These are phyloP conservation scores for Trametes pubescens DNA, from an alignment of 1,284 basidiomycete genomes.

Conservation along the genomic window DNA sequence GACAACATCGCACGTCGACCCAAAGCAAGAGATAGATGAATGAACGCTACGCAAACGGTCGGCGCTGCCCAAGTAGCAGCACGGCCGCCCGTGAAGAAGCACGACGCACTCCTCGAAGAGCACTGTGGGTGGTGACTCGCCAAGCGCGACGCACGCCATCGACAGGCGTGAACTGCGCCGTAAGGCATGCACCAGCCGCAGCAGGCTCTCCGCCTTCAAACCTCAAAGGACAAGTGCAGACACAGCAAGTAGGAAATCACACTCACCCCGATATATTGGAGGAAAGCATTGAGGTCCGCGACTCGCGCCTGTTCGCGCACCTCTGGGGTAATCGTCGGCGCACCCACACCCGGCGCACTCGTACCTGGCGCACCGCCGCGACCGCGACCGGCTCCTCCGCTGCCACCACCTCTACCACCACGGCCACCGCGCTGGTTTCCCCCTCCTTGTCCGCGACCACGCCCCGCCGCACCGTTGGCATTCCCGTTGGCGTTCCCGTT, in stretches of 20 bases:
- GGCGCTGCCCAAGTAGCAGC: too few relatives aligned
- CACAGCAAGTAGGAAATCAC: too few relatives aligned
- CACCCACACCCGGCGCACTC: not conserved
- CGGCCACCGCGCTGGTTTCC: not conserved
- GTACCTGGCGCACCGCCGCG: too few relatives aligned
- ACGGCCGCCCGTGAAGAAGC: too few relatives aligned
- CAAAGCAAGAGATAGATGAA: not conserved
- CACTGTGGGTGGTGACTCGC: too few relatives aligned
- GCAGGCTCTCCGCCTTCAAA: too few relatives aligned
- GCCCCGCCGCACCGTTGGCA: not conserved
- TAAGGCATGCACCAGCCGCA: too few relatives aligned
- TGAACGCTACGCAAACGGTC: too few relatives aligned
- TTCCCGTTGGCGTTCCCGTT: not conserved
- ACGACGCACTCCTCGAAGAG: too few relatives aligned
- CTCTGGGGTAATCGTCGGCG: not conserved
- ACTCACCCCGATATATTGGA: constrained; percentile 57
- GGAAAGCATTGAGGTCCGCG: constrained; percentile 49
- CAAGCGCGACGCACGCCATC: too few relatives aligned
- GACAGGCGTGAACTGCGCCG: too few relatives aligned
- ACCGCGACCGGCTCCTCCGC: constrained; percentile 41
- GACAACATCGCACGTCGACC: not conserved
- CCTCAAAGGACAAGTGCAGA: too few relatives aligned
- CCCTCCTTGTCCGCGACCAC: not conserved
- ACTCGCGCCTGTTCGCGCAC: constrained; percentile 13
- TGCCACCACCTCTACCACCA: constrained; percentile 10